These are phyloP conservation scores for barrel medic (Medicago truncatula) DNA, from an alignment of 306 rosid genomes.

Conservation along the genomic window DNA sequence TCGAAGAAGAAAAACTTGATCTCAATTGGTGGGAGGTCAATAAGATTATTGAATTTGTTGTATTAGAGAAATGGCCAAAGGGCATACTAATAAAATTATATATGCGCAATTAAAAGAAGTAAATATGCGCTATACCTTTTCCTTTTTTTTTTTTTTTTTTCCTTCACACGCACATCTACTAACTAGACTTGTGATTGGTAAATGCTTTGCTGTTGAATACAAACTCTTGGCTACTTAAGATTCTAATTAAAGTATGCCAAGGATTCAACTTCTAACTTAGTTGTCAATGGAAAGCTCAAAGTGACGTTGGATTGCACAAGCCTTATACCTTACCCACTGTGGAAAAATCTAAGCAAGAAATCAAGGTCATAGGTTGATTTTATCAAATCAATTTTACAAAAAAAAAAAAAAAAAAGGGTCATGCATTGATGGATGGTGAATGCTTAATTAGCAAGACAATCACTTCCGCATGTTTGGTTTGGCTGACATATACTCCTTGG, in stretches of 20 bases:
- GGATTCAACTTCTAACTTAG: conserved; percentile 21
- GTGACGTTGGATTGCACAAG: conserved; percentile 30
- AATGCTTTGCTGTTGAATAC: conserved; percentile 28
- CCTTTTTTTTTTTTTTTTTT: conserved; percentile 1
- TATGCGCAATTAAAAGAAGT: background rate
- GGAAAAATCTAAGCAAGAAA: conserved; percentile 4
- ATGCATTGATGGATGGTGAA: background rate
- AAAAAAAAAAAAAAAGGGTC: background rate
- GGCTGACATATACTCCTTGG: background rate
- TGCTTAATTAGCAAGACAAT: conserved; percentile 4
- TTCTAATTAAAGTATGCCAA: conserved; percentile 3
- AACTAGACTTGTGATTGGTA: conserved; percentile 23
- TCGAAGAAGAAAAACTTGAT: background rate
- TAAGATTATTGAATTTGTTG: background rate
- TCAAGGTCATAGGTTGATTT: background rate
- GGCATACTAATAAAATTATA: conserved; percentile 2
- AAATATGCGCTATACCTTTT: background rate
- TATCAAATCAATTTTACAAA: too few relatives aligned
- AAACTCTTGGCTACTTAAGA: conserved; percentile 27
- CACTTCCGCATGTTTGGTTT: conserved; percentile 11
- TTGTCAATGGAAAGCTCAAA: conserved; percentile 22
- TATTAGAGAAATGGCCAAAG: conserved; percentile 1
- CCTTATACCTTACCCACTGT: background rate
- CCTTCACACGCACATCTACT: background rate
- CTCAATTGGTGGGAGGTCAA: background rate